These are phyloP conservation scores for Ulmus americana DNA, from an alignment of 331 rosid species.

Conservation along the genomic window DNA sequence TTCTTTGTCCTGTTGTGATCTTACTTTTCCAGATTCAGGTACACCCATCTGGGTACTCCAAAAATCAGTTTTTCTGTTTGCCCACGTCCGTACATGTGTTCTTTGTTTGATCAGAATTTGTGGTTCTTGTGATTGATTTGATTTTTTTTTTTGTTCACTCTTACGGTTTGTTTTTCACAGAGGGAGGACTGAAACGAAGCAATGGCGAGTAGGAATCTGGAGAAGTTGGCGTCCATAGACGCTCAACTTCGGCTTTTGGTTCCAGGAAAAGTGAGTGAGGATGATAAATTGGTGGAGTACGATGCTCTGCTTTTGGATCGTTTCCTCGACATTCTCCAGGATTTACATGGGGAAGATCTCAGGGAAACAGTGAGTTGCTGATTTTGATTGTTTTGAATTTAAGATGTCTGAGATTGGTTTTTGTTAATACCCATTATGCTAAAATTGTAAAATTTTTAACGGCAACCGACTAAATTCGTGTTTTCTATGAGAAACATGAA, in stretches of 20 bases:
- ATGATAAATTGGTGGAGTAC: constrained; percentile 85
- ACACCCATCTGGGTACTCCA: constrained; percentile 25
- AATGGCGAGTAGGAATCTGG: constrained; percentile 70
- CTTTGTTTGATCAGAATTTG: constrained; percentile 11
- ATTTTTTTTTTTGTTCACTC: background rate
- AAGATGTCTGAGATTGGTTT: constrained; percentile 3
- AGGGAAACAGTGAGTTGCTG: constrained; percentile 69
- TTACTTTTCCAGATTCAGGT: constrained; percentile 39
- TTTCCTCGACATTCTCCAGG: constrained; percentile 89
- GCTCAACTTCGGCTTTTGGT: constrained; percentile 84
- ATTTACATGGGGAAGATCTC: constrained; percentile 91
- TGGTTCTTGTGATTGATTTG: constrained; percentile 25
- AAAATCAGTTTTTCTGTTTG: background rate
- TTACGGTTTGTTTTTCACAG: constrained; percentile 26
- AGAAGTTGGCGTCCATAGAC: constrained; percentile 92
- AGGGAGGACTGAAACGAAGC: constrained; percentile 20
- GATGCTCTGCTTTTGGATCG: constrained; percentile 92
- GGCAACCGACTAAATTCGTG: constrained; percentile 7
- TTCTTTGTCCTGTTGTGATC: constrained; percentile 17
- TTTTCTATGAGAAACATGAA: constrained; percentile 14
- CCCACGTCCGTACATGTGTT: constrained; percentile 29
- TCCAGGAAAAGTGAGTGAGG: constrained; percentile 87
- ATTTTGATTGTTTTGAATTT: constrained; percentile 4
- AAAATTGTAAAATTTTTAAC: constrained; percentile 9
- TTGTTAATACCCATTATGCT: constrained; percentile 2